Evolutionary conservation across 495 filamentous ascomycete species (phyloP), one percentile per base, ranked within the genome.

Genomic region (Neurospora sp.): DNA sequence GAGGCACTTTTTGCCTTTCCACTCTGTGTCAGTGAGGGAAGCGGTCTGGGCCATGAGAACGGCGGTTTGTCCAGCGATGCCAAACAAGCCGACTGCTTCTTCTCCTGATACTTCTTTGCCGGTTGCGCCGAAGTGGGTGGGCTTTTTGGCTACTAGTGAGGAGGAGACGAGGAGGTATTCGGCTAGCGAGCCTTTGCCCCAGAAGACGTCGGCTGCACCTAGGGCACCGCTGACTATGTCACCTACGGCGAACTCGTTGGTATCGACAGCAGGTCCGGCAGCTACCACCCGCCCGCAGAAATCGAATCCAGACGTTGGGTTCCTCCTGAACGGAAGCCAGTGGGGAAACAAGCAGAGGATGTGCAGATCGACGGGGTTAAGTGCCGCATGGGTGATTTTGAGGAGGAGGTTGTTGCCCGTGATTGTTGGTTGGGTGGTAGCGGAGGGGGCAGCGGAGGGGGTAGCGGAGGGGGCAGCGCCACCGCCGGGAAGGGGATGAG

Each of bases 331-430:
- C 11, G 80, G 80, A 0, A 82, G 76, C 77, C 78, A 81, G 5
- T 77, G 62, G 0, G 84, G 84, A 9, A 80, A 73, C 11, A 72
- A 20, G 16, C 76, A 75, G 54, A 86, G 76, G 72, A 83, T 38
- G 42, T 82, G 76, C 9, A 83, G 75, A 37, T 79, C 82, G 54
- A 78, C 84, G 23, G 85, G 84, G 76, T 84, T 85, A 60, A 86
- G 79, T 10, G 84, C 74, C 9, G 81, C 80, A 74, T 86, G 77
- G 71, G 78, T 77, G 69, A 85, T 72, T 49, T 77, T 78, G 74
- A 87, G 71, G 18, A 85, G 80, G 69, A 86, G 49, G 73, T 77
- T 72, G 70, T 37, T 54, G 60, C 71, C 76, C 0, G 73, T 72
- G 70, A 9, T 69, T 8, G 9, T 72, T 16, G 10, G 44, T 4